A percentile compares a stretch with the other conserved stretches of the same genome.
Conservation (phyloP, 139 green algal species). For the Tetraselmis striata region DNA sequence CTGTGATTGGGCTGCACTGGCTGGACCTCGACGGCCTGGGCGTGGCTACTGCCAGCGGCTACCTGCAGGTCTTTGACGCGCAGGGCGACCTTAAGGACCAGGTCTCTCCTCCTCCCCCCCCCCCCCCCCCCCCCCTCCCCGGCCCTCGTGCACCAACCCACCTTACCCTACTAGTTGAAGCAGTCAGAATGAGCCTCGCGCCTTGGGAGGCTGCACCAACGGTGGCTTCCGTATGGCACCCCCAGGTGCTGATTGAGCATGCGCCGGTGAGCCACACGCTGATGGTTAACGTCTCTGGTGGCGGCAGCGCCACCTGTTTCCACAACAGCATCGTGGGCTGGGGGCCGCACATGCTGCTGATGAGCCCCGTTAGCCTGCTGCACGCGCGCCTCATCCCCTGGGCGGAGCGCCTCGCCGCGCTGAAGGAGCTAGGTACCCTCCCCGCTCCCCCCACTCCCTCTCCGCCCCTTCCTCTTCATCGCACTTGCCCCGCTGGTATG, state of each 20-base stretch:
- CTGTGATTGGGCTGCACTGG: background rate
- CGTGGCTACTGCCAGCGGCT: background rate
- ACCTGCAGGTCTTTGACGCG: background rate
- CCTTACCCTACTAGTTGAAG: no score
- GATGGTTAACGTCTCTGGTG: background rate
- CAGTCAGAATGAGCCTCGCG: no score
- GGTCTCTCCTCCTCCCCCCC: no score
- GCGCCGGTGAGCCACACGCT: background rate
- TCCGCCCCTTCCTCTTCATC: no score
- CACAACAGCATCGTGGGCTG: background rate
- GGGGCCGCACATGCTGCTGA: background rate
- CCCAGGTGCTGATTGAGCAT: background rate
- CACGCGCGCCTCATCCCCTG: conserved; percentile 37
- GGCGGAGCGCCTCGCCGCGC: conserved; percentile 41
- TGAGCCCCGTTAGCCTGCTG: background rate
- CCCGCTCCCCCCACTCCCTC: background rate
- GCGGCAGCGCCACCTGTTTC: background rate
- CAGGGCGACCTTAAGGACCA: background rate
- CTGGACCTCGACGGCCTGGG: background rate
- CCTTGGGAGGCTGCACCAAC: no score
- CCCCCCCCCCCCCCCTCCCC: no score
- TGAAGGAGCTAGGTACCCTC: conserved; percentile 14
- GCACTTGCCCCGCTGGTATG: no score
- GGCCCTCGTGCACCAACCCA: no score
- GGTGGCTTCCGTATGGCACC: no score